Evolutionary conservation across 1,139 yeast species (phyloP).

Genomic region (Debaryomyces udenii): DNA sequence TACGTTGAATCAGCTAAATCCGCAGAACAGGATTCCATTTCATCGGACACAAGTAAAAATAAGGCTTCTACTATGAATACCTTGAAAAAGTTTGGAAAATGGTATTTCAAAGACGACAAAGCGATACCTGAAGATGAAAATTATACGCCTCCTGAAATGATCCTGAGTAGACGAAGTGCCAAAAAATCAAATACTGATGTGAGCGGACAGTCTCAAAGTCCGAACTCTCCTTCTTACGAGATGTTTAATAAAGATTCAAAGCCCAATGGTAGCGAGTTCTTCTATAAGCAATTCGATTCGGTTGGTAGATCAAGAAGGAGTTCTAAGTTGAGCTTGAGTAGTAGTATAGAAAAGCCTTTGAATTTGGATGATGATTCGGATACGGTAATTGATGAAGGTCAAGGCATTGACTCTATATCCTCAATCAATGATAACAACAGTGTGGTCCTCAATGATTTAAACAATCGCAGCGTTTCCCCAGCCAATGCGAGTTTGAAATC

Average conservation of each 20-base stretch:
- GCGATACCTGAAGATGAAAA: slow-evolving; percentile 18
- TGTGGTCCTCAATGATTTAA: background rate
- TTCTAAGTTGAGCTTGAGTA: slow-evolving; percentile 7
- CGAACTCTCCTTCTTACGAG: slow-evolving; percentile 19
- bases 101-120: slow-evolving; percentile 63
- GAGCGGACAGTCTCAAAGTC: slow-evolving; percentile 7
- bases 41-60: slow-evolving; percentile 8
- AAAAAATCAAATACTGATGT: slow-evolving; percentile 25
- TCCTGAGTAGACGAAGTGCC: slow-evolving; percentile 53
- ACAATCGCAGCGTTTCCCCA: background rate
- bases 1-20: slow-evolving; percentile 17
- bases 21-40: slow-evolving; percentile 7
- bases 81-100: slow-evolving; percentile 64
- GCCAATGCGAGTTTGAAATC: slow-evolving; percentile 2
- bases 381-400: background rate
- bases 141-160: slow-evolving; percentile 68
- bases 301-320: slow-evolving; percentile 1
- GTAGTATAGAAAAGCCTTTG: slow-evolving; percentile 5
- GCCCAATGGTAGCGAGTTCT: background rate
- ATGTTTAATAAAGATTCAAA: slow-evolving; percentile 11
- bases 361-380: slow-evolving; percentile 5
- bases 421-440: background rate
- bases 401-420: background rate
- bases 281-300: background rate
- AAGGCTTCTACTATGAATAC: slow-evolving; percentile 32